Base-by-base conservation (phyloP, 1,284 basidiomycete species). In the Lentinula novae-zelandiae region DNA sequence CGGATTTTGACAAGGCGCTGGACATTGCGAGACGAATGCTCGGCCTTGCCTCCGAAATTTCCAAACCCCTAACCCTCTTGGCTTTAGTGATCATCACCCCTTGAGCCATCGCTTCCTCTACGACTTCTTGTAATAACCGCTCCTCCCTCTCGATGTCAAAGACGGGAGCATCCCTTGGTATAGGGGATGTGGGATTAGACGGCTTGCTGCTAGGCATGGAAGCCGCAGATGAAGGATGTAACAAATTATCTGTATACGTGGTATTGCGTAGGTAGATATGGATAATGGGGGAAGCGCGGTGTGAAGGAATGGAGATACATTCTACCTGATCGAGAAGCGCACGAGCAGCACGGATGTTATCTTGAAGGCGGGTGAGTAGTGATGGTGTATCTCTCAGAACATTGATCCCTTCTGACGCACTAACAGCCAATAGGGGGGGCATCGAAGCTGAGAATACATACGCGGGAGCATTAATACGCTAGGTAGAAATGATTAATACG, bases 401-500 rank as follows among this genome's bases (percentile, higher is more conserved):
- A 65, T 84, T 83, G 70, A 98, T 92, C 8, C 88, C 92, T 67
- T 93, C 89, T 0, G 92, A 94, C 0, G 89, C 92, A 63, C 91
- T 88, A 63, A 94, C 94, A 13, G 94, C 90, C 54, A 98, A 85
- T 58, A 97, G 82, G 1, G 95, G 87, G 0, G 97, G 97, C 75
- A 97, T 87, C 1, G 96, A 89, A 8, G 97, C 97, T 1, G 96
- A 98, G 79, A 95, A 99, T 62, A 99, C 95, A 69, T 95, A 96
- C 0, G 95, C 89, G 3, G 94, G 89, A 22, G 94, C 95, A 73
- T 99, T 99, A 83, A 98, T 98, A 53, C 96, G 95, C 85, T 97
- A 13, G 10, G 31, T 9, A 72, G 49, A 42, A 34, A 34, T 15
- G 20, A 39, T 57, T 42, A 39, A 46, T 49, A 31, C 42, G 3